A percentile compares a stretch with the other conserved stretches of the same genome.
Conservation (phyloP, 352 stramenopile species). For the Aphanomyces euteiches region DNA sequence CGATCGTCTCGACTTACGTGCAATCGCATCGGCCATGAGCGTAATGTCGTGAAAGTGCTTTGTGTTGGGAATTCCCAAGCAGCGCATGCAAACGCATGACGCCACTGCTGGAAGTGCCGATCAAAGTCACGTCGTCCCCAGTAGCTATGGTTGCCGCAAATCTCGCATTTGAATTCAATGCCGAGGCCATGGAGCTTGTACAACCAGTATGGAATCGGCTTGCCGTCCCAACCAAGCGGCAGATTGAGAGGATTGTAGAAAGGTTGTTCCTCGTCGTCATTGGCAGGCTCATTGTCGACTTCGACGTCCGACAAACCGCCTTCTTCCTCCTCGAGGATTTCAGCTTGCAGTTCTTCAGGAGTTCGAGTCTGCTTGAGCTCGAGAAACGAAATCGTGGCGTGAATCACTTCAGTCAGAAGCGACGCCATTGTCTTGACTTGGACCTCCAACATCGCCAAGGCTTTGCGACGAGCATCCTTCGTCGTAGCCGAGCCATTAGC, state of each 20-base stretch:
- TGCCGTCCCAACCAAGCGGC: slow-evolving; percentile 97
- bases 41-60: too few species aligned
- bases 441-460: slow-evolving; percentile 67
- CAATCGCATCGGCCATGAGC: too few species aligned
- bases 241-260: slow-evolving; percentile 99
- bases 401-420: slow-evolving; percentile 76
- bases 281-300: slow-evolving; percentile 53
- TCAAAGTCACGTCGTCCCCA: slow-evolving; percentile 95
- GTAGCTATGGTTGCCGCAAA: slow-evolving; percentile 99
- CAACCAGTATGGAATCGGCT: slow-evolving; percentile 99
- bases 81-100: slow-evolving; percentile 97
- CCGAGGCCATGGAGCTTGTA: slow-evolving; percentile 99
- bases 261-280: slow-evolving; percentile 90
- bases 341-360: slow-evolving; percentile 79
- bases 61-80: too few species aligned
- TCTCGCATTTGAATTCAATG: slow-evolving; percentile 98
- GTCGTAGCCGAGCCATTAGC: background rate
- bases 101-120: slow-evolving; percentile 97
- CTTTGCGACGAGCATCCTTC: slow-evolving; percentile 33
- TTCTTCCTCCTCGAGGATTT: slow-evolving; percentile 85
- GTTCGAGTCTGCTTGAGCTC: slow-evolving; percentile 86
- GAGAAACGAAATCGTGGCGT: slow-evolving; percentile 78
- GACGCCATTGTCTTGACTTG: slow-evolving; percentile 68
- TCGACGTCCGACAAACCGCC: slow-evolving; percentile 74
- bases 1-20: too few species aligned